A percentile compares a stretch with the other conserved stretches of the same genome.
Conservation (phyloP, 176 grass and related monocot genomes). For the Pontederia crassipes region DNA sequence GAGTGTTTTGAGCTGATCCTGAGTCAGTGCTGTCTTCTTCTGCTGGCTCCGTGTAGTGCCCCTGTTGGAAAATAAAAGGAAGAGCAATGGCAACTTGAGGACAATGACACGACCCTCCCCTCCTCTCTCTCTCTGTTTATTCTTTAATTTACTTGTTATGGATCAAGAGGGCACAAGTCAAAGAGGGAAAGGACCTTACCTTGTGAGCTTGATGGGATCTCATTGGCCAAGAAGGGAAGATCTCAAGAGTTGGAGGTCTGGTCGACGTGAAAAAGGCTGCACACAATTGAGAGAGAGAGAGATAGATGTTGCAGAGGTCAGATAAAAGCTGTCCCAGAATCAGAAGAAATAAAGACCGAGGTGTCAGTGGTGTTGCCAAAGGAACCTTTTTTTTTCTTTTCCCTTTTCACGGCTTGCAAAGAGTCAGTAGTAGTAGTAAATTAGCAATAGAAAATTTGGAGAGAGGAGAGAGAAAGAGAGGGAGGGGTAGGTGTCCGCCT, state of each 20-base stretch:
- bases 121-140: neutral
- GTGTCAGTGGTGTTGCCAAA: slow-evolving; percentile 6
- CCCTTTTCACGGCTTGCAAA: neutral
- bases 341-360: slow-evolving; percentile 6
- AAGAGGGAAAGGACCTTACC: neutral
- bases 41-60: slow-evolving; percentile 9
- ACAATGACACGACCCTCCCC: no score
- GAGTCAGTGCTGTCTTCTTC: slow-evolving; percentile 30
- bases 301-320: neutral
- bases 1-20: slow-evolving; percentile 31
- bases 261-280: slow-evolving; percentile 10
- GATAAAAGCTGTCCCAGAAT: slow-evolving; percentile 3
- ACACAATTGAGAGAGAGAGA: neutral
- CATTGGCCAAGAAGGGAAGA: slow-evolving; percentile 19
- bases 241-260: slow-evolving; percentile 14
- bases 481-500: neutral
- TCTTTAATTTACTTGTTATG: neutral
- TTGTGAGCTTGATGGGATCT: slow-evolving; percentile 12
- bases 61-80: slow-evolving; percentile 5
- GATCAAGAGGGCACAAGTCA: neutral
- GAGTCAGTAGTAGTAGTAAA: neutral
- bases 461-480: neutral
- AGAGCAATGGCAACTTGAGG: neutral
- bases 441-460: neutral
- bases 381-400: neutral